Base-by-base conservation (phyloP, 192 early-diverging fungal genomes). In the Backusella macrospora region DNA sequence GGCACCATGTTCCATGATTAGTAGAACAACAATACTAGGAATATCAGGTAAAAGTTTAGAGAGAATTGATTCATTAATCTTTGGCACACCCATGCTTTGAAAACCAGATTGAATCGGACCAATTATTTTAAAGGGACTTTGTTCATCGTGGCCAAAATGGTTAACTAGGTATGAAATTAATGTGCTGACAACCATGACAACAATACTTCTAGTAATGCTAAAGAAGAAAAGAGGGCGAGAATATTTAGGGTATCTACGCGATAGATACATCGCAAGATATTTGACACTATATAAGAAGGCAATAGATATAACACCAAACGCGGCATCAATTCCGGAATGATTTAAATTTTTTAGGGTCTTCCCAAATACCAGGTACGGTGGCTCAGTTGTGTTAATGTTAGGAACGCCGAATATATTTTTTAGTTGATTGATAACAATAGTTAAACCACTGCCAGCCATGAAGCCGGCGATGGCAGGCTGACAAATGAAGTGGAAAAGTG, bases 1-100 rank as follows among this genome's bases (percentile, higher is more conserved):
- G 29, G 94, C 93, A 79, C 96, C 89, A 76, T 97, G 96, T 82
- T 98, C 96, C 70, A 98, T 84, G 52, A 98, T 88, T 63, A 89
- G 78, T 46, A 96, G 84, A 5, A 98, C 82, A 26, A 92, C 81
- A 16, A 93, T 86, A 34, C 88, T 86, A 37, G 89, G 85, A 16
- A 93, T 59, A 64, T 93, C 85, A 26, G 81, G 73, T 0, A 80
- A 80, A 15, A 90, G 74, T 13, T 70, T 65, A 13, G 86, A 78
- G 43, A 94, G 76, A 18, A 92, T 76, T 7, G 82, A 62, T 5
- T 78, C 71, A 67, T 79, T 77, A 62, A 93, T 65, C 13, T 75
- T 66, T 2, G 92, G 90, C 5, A 92, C 86, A 0, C 74, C 65
- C 70, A 90, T 87, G 48, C 82, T 73, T 52, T 87, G 83, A 65